These are phyloP conservation scores for Eimeria sp. DNA, from an alignment of 169 alveolate species.

Conservation along the genomic window DNA sequence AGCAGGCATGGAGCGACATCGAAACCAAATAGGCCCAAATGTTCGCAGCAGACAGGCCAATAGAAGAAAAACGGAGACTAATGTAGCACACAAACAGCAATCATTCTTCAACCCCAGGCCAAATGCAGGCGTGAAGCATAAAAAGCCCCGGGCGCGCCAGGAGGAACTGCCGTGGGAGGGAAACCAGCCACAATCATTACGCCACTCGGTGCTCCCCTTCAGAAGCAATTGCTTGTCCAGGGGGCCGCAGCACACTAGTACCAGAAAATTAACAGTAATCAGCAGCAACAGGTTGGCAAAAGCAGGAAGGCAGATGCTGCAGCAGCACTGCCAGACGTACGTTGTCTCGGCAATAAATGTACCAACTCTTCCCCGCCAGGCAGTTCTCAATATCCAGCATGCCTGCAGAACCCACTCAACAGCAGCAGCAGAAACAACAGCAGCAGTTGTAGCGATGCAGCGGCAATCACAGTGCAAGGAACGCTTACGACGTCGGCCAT, in stretches of 20 bases:
- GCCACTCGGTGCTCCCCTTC: not conserved
- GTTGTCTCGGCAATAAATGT: constrained; percentile 68
- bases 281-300: constrained; percentile 4
- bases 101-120: not conserved
- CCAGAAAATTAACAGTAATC: not conserved
- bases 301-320: not conserved
- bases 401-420: constrained; percentile 43
- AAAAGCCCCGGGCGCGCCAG: not conserved
- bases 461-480: not conserved
- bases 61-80: not conserved
- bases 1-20: too few relatives aligned
- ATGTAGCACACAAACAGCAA: not conserved
- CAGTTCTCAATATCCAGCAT: constrained; percentile 42
- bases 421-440: constrained; percentile 5
- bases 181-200: not conserved
- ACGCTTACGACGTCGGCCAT: not conserved
- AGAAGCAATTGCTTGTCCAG: not conserved
- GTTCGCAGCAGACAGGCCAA: not conserved
- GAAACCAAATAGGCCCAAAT: not conserved
- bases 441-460: not conserved
- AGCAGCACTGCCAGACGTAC: not conserved
- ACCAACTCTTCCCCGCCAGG: constrained; percentile 72
- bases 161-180: not conserved
- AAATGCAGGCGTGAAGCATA: not conserved
- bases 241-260: not conserved